A percentile compares a stretch with the other conserved stretches of the same genome.
Evolutionary conservation across 2,329 filamentous ascomycete species (phyloP).

Genomic region (Colletotrichum nymphaeae): DNA sequence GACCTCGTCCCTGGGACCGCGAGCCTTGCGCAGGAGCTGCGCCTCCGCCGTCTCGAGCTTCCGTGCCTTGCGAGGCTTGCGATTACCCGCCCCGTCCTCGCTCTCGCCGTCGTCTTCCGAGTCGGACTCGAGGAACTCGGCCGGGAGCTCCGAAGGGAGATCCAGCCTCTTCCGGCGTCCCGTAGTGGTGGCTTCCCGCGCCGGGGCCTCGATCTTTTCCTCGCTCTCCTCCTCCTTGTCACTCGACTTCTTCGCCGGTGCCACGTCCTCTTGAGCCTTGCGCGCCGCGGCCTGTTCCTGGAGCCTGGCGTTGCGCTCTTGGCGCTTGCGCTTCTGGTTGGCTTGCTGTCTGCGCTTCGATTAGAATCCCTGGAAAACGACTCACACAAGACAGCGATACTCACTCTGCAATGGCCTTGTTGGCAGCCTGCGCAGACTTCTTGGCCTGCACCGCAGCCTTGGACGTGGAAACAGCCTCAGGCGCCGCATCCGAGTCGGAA

Average conservation of each 20-base stretch:
- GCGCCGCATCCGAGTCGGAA: conserved; percentile 65
- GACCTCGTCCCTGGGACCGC: conserved; percentile 54
- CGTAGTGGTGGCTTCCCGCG: conserved; percentile 17
- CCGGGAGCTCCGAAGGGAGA: conserved; percentile 61
- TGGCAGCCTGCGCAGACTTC: conserved; percentile 57
- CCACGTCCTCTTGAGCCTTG: conserved; percentile 46
- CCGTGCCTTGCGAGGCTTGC: conserved; percentile 52
- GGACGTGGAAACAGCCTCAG: conserved; percentile 68
- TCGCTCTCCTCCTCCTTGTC: conserved; percentile 27
- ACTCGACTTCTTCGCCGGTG: conserved; percentile 23
- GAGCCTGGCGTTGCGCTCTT: conserved; percentile 64
- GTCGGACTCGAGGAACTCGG: conserved; percentile 66
- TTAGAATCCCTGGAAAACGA: conserved; percentile 2
- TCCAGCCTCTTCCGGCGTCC: conserved; percentile 46
- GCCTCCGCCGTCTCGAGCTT: conserved; percentile 55
- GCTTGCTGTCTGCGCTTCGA: conserved; percentile 58
- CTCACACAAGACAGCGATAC: conserved; percentile 35
- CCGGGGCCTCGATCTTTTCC: conserved; percentile 39
- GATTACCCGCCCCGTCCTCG: conserved; percentile 37
- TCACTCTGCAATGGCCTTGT: conserved; percentile 64
- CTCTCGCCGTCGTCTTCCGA: conserved; percentile 52
- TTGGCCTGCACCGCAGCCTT: conserved; percentile 59
- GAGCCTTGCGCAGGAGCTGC: conserved; percentile 48
- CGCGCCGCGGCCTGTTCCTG: conserved; percentile 66
- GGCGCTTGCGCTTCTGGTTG: conserved; percentile 64